These are phyloP conservation scores for Murraya koenigii DNA, from an alignment of 345 rosid species.

Conservation along the genomic window DNA sequence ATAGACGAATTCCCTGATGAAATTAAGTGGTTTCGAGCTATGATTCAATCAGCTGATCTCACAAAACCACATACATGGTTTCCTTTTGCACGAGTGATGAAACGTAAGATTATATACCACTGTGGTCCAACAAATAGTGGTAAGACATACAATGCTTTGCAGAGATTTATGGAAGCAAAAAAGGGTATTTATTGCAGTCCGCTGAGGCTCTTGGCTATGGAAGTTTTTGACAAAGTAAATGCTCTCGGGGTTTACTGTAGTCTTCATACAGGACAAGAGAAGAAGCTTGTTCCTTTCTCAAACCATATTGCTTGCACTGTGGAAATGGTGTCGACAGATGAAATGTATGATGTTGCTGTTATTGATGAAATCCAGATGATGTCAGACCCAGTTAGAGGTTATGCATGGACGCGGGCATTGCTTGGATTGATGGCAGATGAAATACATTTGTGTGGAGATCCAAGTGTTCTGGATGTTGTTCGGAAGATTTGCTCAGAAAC, in stretches of 20 bases:
- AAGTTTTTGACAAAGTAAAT: conserved; percentile 97
- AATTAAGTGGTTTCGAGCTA: conserved; percentile 56
- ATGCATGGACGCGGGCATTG: conserved; percentile 89
- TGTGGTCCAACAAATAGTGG: conserved; percentile 99
- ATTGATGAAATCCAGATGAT: conserved; percentile 94
- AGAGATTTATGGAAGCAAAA: conserved; percentile 83
- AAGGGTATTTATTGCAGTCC: conserved; percentile 93
- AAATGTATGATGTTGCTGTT: conserved; percentile 84
- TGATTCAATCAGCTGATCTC: conserved; percentile 79
- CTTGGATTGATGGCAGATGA: conserved; percentile 94
- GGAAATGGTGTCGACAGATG: conserved; percentile 84
- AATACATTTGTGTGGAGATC: conserved; percentile 95
- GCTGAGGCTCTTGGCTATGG: conserved; percentile 94
- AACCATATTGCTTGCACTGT: conserved; percentile 89
- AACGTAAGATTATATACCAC: conserved; percentile 80
- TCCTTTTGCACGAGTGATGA: conserved; percentile 92
- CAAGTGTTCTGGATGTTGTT: conserved; percentile 77
- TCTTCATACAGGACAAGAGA: conserved; percentile 90
- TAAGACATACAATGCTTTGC: conserved; percentile 88
- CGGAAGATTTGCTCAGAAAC: conserved; percentile 80
- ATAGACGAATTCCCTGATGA: conserved; percentile 72
- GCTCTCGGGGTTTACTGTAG: conserved; percentile 83
- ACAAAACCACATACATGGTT: conserved; percentile 90
- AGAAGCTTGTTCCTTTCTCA: conserved; percentile 70
- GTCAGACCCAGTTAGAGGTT: conserved; percentile 73